These are phyloP conservation scores for Wickerhamomyces chambardii DNA, from an alignment of 805 yeast genomes.

Conservation along the genomic window DNA sequence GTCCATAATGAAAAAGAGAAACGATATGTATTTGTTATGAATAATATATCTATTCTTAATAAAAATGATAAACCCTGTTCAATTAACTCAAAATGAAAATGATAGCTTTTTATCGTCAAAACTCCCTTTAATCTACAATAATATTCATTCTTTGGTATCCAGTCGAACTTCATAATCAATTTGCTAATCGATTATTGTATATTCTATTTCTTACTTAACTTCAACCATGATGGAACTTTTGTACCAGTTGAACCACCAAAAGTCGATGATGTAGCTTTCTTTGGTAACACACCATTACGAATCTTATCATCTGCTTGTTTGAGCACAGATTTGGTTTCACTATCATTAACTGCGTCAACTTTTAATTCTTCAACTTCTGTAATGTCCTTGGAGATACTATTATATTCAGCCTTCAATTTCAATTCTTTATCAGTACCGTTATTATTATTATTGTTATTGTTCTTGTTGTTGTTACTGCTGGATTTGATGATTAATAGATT, in stretches of 20 bases:
- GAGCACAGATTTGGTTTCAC: constrained; percentile 1
- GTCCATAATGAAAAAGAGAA: too few species aligned
- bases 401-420: constrained; percentile 18
- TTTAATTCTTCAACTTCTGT: constrained; percentile 19
- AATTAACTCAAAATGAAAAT: too few species aligned
- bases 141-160: too few species aligned
- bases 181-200: neutral
- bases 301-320: constrained; percentile 4
- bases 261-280: constrained; percentile 1
- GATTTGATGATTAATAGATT: constrained; percentile 31
- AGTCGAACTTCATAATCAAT: too few species aligned
- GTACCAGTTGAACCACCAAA: constrained; percentile 7
- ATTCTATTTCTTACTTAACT: constrained; percentile 24
- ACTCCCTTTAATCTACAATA: too few species aligned
- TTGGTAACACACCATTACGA: constrained; percentile 12
- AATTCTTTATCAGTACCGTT: constrained; percentile 14
- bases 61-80: too few species aligned
- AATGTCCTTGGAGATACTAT: constrained; percentile 22
- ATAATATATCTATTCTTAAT: too few species aligned
- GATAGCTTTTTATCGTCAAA: too few species aligned
- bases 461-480: too few species aligned
- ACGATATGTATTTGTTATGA: too few species aligned
- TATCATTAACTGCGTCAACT: constrained; percentile 11
- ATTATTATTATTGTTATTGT: too few species aligned
- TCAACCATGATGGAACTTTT: constrained; percentile 31